These are phyloP conservation scores for Dendrobium catenatum DNA, from an alignment of 106 monocot species.

Conservation along the genomic window DNA sequence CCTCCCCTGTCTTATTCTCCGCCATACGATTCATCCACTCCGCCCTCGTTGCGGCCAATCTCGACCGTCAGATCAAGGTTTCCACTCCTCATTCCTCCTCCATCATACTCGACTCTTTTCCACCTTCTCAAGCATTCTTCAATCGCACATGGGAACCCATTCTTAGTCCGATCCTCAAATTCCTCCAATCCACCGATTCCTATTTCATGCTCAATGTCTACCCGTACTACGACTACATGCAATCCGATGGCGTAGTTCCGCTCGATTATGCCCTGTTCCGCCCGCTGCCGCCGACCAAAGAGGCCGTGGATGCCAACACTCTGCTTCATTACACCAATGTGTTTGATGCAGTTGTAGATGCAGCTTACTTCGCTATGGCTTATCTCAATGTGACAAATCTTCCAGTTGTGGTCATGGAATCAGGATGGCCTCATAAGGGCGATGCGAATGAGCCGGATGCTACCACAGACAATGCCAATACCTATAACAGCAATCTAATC, in stretches of 20 bases:
- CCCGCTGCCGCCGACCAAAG: slow-evolving; percentile 89
- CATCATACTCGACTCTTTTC: slow-evolving; percentile 91
- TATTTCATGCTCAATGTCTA: slow-evolving; percentile 90
- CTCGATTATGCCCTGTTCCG: slow-evolving; percentile 95
- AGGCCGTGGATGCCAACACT: slow-evolving; percentile 93
- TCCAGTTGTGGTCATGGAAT: slow-evolving; percentile 77
- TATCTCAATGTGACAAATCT: slow-evolving; percentile 81
- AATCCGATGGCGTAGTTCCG: slow-evolving; percentile 85
- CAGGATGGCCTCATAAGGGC: slow-evolving; percentile 96
- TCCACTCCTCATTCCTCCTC: slow-evolving; percentile 88
- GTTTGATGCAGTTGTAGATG: slow-evolving; percentile 90
- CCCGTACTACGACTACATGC: slow-evolving; percentile 97
- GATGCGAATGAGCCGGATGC: slow-evolving; percentile 78
- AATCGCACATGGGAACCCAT: slow-evolving; percentile 79
- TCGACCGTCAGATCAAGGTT: slow-evolving; percentile 73
- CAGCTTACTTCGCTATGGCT: slow-evolving; percentile 95
- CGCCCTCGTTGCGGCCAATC: slow-evolving; percentile 87
- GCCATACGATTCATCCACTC: slow-evolving; percentile 84
- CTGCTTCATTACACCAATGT: slow-evolving; percentile 98
- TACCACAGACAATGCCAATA: slow-evolving; percentile 76
- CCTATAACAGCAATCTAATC: slow-evolving; percentile 92
- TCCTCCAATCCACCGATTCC: slow-evolving; percentile 74
- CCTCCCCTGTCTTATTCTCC: slow-evolving; percentile 60
- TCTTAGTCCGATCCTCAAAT: slow-evolving; percentile 69
- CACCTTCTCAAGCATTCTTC: slow-evolving; percentile 97